phyloP scores from a whole-genome alignment of 805 yeast species.

The Nakazawaea wyomingensis region DNA sequence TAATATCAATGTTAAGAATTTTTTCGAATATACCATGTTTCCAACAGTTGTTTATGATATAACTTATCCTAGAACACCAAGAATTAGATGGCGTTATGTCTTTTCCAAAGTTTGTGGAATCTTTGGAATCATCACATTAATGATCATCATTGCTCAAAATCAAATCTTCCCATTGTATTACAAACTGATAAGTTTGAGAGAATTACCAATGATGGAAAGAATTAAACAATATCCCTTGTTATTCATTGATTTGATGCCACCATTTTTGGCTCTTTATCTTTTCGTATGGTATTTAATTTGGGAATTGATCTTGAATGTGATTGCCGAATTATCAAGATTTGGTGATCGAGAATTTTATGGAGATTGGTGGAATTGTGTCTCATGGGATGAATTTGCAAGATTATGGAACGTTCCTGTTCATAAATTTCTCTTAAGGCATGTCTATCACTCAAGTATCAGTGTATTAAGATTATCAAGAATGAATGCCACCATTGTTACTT shows the following conservation, averaged over 20 bases:
- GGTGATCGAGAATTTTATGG: conserved; percentile 93
- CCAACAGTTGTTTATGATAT: conserved; percentile 86
- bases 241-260: conserved; percentile 70
- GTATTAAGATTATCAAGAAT: conserved; percentile 59
- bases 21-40: conserved; percentile 74
- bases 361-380: conserved; percentile 95
- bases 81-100: conserved; percentile 66
- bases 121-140: conserved; percentile 78
- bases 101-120: conserved; percentile 68
- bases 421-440: conserved; percentile 82
- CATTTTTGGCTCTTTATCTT: conserved; percentile 70
- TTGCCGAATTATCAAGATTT: conserved; percentile 82
- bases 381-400: conserved; percentile 91
- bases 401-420: conserved; percentile 96
- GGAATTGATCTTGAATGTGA: conserved; percentile 87
- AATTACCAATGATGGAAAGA: conserved; percentile 41
- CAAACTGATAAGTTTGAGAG: conserved; percentile 49
- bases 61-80: conserved; percentile 71
- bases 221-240: conserved; percentile 48
- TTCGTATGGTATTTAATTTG: conserved; percentile 85
- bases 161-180: conserved; percentile 69
- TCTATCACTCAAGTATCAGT: conserved; percentile 85
- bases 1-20: conserved; percentile 62
- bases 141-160: conserved; percentile 77
- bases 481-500: conserved; percentile 73